Evolutionary conservation across 2,329 filamentous ascomycete genomes (phyloP), one percentile per base, ranked within the genome.

Genomic region (Fusarium marasasianum): DNA sequence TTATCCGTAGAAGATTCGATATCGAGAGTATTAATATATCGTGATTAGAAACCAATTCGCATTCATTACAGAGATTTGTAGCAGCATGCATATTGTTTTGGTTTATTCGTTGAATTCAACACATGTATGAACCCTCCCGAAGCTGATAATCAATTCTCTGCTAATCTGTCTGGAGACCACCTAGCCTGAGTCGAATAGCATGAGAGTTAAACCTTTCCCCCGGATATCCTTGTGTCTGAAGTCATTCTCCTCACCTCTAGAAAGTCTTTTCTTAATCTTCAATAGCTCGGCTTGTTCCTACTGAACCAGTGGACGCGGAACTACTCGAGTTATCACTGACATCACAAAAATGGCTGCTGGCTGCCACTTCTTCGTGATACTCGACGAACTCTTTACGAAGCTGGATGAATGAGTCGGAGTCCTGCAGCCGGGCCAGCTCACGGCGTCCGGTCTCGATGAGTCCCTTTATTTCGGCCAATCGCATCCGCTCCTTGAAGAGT

Each of bases 361-460:
- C 65, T 22, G 57, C 17, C 3, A 50, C 29, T 11, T 50, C 29
- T 17, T 48, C 45, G 6, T 57, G 26, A 33, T 47, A 35, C 17
- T 43, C 43, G 7, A 50, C 50, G 50, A 69, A 73, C 2, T 59
- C 56, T 29, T 56, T 60, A 8, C 72, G 68, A 26, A 72, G 56
- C 13, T 51, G 37, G 15, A 68, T 20, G 31, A 74, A 75, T 8
- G n/a, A 18, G 20, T 66, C 60, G 13, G 59, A 69, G 1, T 40
- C 61, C 8, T 66, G 60, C 24, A 74, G 55, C 6, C 71, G 50
- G 20, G 71, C 67, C 11, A 62, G 33, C 56, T 74, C 71, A 37
- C 69, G 59, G 18, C 47, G 47, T 6, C 72, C 72, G 15, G 47
- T 35, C 10, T 41, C 24, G 10, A 74, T 22, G 13, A 51, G 56